Evolutionary conservation across 2,329 filamentous ascomycete species (phyloP).

Genomic region (Pyricularia pennisetigena): DNA sequence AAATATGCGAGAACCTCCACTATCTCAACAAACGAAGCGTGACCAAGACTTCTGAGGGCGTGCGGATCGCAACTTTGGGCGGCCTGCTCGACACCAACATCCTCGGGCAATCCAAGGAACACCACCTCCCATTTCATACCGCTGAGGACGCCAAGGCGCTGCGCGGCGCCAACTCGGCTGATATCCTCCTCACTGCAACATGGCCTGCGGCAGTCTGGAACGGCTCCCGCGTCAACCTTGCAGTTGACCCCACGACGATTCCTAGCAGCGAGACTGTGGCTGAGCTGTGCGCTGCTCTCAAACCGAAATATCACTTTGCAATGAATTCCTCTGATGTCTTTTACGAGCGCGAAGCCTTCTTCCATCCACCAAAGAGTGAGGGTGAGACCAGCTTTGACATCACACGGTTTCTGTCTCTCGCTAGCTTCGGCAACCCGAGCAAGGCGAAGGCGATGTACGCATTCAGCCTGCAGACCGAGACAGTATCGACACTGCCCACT

Average conservation of each 20-base stretch:
- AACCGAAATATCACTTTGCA: constrained; percentile 81
- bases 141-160: constrained; percentile 67
- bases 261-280: constrained; percentile 58
- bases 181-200: constrained; percentile 77
- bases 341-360: constrained; percentile 90
- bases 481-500: constrained; percentile 48
- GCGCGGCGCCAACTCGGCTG: constrained; percentile 65
- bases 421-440: constrained; percentile 60
- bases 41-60: constrained; percentile 80
- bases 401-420: constrained; percentile 87
- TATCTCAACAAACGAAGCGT: constrained; percentile 81
- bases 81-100: constrained; percentile 57
- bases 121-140: constrained; percentile 69
- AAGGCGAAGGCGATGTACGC: constrained; percentile 80
- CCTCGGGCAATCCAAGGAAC: constrained; percentile 56
- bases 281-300: constrained; percentile 67
- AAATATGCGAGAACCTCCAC: constrained; percentile 82
- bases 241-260: constrained; percentile 40
- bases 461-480: constrained; percentile 60
- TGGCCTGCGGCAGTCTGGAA: constrained; percentile 71
- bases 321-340: constrained; percentile 54
- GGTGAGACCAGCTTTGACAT: constrained; percentile 42
- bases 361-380: constrained; percentile 46
- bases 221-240: constrained; percentile 55
- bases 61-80: constrained; percentile 80